Evolutionary conservation across 441 rosid species (phyloP).

Genomic region (Heliophila coronopifolia): DNA sequence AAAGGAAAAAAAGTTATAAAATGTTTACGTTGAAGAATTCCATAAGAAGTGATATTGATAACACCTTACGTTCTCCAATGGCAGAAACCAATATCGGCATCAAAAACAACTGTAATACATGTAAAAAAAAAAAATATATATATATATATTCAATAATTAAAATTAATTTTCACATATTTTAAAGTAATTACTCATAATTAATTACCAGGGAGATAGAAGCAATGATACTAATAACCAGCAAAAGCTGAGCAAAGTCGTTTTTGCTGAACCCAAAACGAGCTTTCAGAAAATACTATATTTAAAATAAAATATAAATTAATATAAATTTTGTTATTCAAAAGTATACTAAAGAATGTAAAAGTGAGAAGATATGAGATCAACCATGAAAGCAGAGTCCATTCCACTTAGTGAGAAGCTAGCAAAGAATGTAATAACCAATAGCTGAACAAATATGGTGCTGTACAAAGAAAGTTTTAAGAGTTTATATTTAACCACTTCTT

Average conservation of each 20-base stretch:
- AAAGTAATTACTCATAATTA: too few relatives aligned
- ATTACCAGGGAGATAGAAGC: constrained; percentile 56
- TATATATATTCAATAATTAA: neutral
- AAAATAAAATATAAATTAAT: neutral
- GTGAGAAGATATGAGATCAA: constrained; percentile 16
- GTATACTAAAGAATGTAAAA: neutral
- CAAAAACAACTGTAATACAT: constrained; percentile 42
- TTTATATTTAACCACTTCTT: too few relatives aligned
- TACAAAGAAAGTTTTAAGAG: too few relatives aligned
- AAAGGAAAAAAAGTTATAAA: neutral
- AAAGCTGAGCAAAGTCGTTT: constrained; percentile 62
- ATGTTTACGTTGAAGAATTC: constrained; percentile 40
- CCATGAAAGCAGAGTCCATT: constrained; percentile 46
- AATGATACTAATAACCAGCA: constrained; percentile 39
- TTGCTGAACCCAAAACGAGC: constrained; percentile 74
- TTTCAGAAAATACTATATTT: constrained; percentile 64
- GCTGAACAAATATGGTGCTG: constrained; percentile 57
- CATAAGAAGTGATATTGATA: constrained; percentile 54
- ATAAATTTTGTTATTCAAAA: neutral
- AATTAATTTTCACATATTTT: too few relatives aligned
- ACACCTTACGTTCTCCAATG: constrained; percentile 51
- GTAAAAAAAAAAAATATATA: neutral
- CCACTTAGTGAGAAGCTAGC: constrained; percentile 51
- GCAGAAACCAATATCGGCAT: constrained; percentile 54
- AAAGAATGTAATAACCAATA: constrained; percentile 68